Evolutionary conservation across 2,329 filamentous ascomycete species (phyloP), one percentile per base, ranked within the genome.

Genomic region (Pyrenochaeta sp.): DNA sequence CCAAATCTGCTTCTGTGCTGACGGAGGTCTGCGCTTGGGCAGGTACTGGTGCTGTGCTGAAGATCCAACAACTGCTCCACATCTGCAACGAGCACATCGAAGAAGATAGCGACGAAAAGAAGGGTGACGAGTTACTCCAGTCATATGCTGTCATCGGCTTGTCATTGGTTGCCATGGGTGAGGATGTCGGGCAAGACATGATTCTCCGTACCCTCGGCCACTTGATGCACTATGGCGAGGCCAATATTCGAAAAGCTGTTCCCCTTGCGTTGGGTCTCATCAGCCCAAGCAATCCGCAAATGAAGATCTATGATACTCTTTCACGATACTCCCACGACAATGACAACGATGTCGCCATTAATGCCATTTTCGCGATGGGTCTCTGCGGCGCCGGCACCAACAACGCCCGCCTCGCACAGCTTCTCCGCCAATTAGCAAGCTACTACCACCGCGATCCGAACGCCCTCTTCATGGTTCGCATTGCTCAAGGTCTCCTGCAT

Each of bases 311-410:
- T 81, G 95, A 99, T 76, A 99, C 95, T 0, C 83, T 99, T 10
- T 99, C 95, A 45, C 85, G 95, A 72, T 99, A 99, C 84, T 96
- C 90, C 61, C 95, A 99, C 84, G 95, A 99, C 81, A 99, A 95
- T 65, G 95, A 99, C 79, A 96, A 94, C 58, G 95, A 99, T 70
- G 95, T 99, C 41, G 95, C 95, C 33, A 90, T 99, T 77, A 99
- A 98, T 73, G 92, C 95, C 69, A 99, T 99, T 73, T 99, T 99
- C 72, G 93, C 95, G 64, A 99, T 99, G 95, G 95, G 95, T 78
- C 88, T 99, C 54, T 84, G 97, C 32, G 95, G 95, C 68, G 95
- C 95, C 2, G 95, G 95, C 67, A 99, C 95, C 49, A 99, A 99
- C 84, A 99, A 99, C 73, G 96, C 95, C 43, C 90, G 95, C 78